Evolutionary conservation across 345 rosid genomes (phyloP).

Genomic region (Kandelia obovata): DNA sequence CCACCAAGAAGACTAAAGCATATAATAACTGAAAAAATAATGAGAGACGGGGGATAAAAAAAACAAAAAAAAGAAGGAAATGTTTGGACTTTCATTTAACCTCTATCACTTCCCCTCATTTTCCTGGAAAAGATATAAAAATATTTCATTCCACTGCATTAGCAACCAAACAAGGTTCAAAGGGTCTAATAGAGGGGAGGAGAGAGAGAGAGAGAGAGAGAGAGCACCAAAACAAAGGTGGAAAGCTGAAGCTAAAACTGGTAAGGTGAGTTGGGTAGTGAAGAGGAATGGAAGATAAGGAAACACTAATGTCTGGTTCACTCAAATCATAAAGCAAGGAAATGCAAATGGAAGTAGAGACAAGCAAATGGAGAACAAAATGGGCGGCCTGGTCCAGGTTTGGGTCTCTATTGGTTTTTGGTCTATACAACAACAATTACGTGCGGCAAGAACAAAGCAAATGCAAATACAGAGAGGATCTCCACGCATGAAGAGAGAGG

Average conservation of each 20-base stretch:
- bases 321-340: conserved; percentile 21
- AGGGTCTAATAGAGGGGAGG: conserved; percentile 25
- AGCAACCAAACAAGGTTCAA: conserved; percentile 30
- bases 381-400: conserved; percentile 17
- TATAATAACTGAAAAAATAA: conserved; percentile 14
- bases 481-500: conserved; percentile 15
- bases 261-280: conserved; percentile 8
- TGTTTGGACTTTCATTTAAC: conserved; percentile 16
- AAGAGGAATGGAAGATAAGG: conserved; percentile 16
- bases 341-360: conserved; percentile 23
- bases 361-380: not conserved
- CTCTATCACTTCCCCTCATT: conserved; percentile 46
- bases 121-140: conserved; percentile 26
- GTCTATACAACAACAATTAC: conserved; percentile 2
- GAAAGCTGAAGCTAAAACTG: conserved; percentile 23
- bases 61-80: not conserved
- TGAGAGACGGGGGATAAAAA: not conserved
- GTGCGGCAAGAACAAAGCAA: conserved; percentile 5
- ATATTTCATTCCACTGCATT: conserved; percentile 24
- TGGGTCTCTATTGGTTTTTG: conserved; percentile 32
- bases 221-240: conserved; percentile 17
- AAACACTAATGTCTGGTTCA: conserved; percentile 37
- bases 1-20: conserved; percentile 25
- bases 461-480: conserved; percentile 18
- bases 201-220: conserved; percentile 24